These are phyloP conservation scores for Lanmaoa pseudosensibilis DNA, from an alignment of 768 basidiomycete species.

Conservation along the genomic window DNA sequence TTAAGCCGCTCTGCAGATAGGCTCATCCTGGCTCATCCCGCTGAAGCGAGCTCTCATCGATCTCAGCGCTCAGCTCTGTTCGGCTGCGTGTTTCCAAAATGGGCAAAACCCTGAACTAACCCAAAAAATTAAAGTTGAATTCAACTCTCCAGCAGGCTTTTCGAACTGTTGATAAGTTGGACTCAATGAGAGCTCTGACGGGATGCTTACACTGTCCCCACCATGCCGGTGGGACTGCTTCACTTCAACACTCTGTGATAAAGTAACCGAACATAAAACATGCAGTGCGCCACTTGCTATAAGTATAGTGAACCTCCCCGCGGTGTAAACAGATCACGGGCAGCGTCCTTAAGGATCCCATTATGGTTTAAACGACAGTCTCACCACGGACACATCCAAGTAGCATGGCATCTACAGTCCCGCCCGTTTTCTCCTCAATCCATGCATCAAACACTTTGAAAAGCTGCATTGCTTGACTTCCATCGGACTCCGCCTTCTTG, in stretches of 20 bases:
- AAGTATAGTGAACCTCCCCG: not conserved
- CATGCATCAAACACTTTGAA: constrained; percentile 76
- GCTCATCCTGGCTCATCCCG: too few relatives aligned
- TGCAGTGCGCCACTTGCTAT: not conserved
- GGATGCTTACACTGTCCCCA: too few relatives aligned
- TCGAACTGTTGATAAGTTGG: too few relatives aligned
- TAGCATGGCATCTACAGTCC: constrained; percentile 65
- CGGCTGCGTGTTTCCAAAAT: too few relatives aligned
- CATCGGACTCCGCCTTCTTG: constrained; percentile 48
- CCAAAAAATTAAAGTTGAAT: too few relatives aligned
- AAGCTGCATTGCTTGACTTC: constrained; percentile 63
- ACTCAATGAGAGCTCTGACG: too few relatives aligned
- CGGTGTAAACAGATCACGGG: not conserved
- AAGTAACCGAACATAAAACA: too few relatives aligned
- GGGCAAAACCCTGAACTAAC: too few relatives aligned
- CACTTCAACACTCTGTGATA: not conserved
- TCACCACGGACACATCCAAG: constrained; percentile 73
- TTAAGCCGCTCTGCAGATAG: too few relatives aligned
- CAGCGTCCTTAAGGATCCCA: not conserved
- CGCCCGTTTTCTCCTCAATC: constrained; percentile 63
- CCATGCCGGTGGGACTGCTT: not conserved
- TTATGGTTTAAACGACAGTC: constrained; percentile 35
- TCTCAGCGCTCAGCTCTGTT: too few relatives aligned
- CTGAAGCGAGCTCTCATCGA: too few relatives aligned
- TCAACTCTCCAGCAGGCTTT: too few relatives aligned